These are phyloP conservation scores for Xylaria sp. DNA, from an alignment of 2,329 filamentous ascomycete species.

Conservation along the genomic window DNA sequence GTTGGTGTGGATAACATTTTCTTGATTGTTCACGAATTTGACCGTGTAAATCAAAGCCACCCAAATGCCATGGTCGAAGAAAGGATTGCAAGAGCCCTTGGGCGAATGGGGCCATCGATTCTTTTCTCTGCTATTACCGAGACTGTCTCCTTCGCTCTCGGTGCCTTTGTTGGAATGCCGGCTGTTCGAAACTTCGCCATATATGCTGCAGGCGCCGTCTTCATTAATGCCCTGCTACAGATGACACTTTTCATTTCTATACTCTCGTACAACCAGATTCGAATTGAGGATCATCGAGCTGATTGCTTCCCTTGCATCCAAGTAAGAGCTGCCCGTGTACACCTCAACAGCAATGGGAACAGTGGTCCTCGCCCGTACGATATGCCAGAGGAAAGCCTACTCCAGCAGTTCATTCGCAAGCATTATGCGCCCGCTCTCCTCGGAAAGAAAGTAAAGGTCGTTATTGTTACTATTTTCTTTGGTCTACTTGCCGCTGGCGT, in stretches of 20 bases:
- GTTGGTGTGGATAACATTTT: conserved; percentile 99
- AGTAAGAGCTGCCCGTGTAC: conserved; percentile 76
- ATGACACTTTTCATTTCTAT: conserved; percentile 97
- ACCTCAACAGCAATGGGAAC: conserved; percentile 71
- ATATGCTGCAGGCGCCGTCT: conserved; percentile 93
- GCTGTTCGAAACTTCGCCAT: conserved; percentile 97
- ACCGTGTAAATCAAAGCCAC: conserved; percentile 90
- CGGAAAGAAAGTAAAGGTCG: conserved; percentile 80
- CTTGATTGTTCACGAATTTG: conserved; percentile 97
- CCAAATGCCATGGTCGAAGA: conserved; percentile 89
- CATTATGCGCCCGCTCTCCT: conserved; percentile 85
- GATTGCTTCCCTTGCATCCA: conserved; percentile 93
- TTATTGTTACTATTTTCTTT: conserved; percentile 82
- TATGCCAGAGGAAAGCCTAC: conserved; percentile 80
- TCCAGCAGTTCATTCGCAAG: conserved; percentile 91
- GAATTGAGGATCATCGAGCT: conserved; percentile 87
- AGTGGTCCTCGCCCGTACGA: conserved; percentile 71
- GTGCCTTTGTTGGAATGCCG: conserved; percentile 96
- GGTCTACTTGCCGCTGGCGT: conserved; percentile 87
- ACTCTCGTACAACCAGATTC: conserved; percentile 86
- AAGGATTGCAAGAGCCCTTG: conserved; percentile 86
- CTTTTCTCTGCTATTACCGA: conserved; percentile 94
- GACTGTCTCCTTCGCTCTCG: conserved; percentile 91
- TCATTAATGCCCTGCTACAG: conserved; percentile 96
- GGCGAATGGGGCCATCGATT: conserved; percentile 96